Base-by-base conservation (phyloP, 2,329 filamentous ascomycete genomes). In the Beauveria sp. region DNA sequence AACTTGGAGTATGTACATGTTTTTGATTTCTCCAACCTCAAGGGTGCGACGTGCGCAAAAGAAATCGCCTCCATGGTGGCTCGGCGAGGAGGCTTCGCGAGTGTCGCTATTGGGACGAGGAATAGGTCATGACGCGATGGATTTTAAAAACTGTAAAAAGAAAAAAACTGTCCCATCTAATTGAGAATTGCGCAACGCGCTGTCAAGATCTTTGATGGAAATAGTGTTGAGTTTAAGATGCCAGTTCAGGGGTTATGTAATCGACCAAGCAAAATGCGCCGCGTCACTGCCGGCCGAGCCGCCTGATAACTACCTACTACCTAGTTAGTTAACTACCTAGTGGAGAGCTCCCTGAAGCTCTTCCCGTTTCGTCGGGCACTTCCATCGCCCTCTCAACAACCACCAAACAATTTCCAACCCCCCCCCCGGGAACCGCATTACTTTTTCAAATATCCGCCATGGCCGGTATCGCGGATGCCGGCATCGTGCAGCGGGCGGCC, bases 401-500 rank as follows among this genome's bases (percentile, higher is more conserved):
- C 34, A 14, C 34, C 20, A 34, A 47, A 38, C 43, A 45, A 22
- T 3, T 20, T 10, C n/a, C 46, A 58, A 16, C 6, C 24, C 46
- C 61, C 12, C 30, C 58, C 34, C 59, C 66, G 63, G 34, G 5
- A 16, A 14, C 4, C 28, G 28, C 40, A 26, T 14, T 30, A 7
- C 43, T 20, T 26, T 28, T n/a, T 14, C 4, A 20, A 4, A 28
- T 26, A 47, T n/a, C 43, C 20, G 30, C 57, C 58, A 79, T 79
- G 77, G 74, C 76, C 59, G 77, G 75, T 73, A 65, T 77, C 70
- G 70, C 72, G 67, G 70, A 75, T 63, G 72, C 76, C 69, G 72
- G 75, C 60, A 67, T 76, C 49, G 68, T 85, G 63, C 79, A 82
- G 68, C 72, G 74, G 55, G 77, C 91, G 57, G 87, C 88, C 62